Evolutionary conservation across 495 filamentous ascomycete species (phyloP).

Genomic region (Astrothelium subdiscretum): DNA sequence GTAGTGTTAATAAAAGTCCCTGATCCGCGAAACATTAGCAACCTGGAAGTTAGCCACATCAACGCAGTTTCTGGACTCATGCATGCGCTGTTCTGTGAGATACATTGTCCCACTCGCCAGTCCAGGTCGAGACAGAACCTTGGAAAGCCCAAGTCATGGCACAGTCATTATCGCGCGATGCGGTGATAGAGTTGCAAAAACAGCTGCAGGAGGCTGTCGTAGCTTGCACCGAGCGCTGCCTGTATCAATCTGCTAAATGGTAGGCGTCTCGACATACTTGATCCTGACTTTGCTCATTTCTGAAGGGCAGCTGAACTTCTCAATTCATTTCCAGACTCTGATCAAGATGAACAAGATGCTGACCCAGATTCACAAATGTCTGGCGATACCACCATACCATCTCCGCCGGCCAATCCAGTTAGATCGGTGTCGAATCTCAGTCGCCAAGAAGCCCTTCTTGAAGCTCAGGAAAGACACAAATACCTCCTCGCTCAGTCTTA

Average conservation of each 20-base stretch:
- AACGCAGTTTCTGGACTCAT: too few species aligned
- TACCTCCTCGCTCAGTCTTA: constrained; percentile 89
- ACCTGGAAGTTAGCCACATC: too few species aligned
- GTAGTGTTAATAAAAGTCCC: too few species aligned
- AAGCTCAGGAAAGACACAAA: constrained; percentile 65
- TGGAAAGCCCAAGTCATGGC: background rate
- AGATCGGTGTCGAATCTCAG: constrained; percentile 33
- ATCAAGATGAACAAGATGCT: constrained; percentile 29
- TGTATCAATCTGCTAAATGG: constrained; percentile 98
- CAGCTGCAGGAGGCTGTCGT: constrained; percentile 72
- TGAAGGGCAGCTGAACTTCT: constrained; percentile 89
- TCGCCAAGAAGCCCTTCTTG: constrained; percentile 62
- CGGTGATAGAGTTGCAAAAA: constrained; percentile 39
- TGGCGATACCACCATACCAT: constrained; percentile 25
- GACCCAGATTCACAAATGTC: constrained; percentile 38
- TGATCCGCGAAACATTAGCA: too few species aligned
- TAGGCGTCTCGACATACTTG: constrained; percentile 29
- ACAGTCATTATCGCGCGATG: constrained; percentile 18
- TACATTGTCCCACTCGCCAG: too few species aligned
- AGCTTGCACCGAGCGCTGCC: constrained; percentile 85
- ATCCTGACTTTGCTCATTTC: constrained; percentile 9
- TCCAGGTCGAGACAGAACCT: background rate
- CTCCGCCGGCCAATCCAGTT: background rate
- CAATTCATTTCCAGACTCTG: constrained; percentile 52
- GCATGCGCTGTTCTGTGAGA: too few species aligned